These are phyloP conservation scores for Heritiera fomes DNA, from an alignment of 345 rosid genomes.

Conservation along the genomic window DNA sequence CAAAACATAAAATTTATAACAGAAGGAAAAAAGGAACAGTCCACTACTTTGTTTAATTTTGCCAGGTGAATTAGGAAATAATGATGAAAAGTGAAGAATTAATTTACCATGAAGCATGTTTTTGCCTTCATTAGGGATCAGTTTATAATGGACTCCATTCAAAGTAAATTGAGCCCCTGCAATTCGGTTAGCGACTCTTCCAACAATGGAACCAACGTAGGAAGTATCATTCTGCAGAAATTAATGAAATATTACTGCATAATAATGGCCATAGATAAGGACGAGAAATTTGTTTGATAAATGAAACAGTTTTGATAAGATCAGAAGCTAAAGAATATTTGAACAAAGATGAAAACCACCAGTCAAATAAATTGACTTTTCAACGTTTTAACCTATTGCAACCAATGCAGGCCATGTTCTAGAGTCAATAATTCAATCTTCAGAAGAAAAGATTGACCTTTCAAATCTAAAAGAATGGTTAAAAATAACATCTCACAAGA, in stretches of 20 bases:
- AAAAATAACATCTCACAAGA: not conserved
- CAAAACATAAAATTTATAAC: not conserved
- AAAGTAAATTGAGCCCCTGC: constrained; percentile 66
- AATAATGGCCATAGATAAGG: too few species aligned
- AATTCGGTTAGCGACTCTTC: constrained; percentile 87
- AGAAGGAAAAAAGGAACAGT: not conserved
- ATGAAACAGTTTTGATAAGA: too few species aligned
- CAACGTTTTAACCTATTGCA: constrained; percentile 1
- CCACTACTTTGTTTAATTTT: not conserved
- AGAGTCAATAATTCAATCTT: not conserved
- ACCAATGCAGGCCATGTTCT: not conserved
- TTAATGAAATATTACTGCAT: not conserved
- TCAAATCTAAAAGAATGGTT: too few species aligned
- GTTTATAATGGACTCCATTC: constrained; percentile 61
- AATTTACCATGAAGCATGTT: constrained; percentile 80
- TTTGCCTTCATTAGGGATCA: constrained; percentile 71
- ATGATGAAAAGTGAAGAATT: not conserved
- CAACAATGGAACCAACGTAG: constrained; percentile 73
- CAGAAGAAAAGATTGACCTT: not conserved
- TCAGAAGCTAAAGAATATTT: not conserved
- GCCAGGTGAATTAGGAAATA: not conserved
- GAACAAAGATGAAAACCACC: not conserved
- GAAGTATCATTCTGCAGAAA: constrained; percentile 57
- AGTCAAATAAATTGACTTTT: not conserved
- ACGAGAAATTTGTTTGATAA: too few species aligned